Evolutionary conservation across 352 stramenopile species (phyloP), one percentile per base, ranked within the genome.

Genomic region (Peronosclerospora sorghi): DNA sequence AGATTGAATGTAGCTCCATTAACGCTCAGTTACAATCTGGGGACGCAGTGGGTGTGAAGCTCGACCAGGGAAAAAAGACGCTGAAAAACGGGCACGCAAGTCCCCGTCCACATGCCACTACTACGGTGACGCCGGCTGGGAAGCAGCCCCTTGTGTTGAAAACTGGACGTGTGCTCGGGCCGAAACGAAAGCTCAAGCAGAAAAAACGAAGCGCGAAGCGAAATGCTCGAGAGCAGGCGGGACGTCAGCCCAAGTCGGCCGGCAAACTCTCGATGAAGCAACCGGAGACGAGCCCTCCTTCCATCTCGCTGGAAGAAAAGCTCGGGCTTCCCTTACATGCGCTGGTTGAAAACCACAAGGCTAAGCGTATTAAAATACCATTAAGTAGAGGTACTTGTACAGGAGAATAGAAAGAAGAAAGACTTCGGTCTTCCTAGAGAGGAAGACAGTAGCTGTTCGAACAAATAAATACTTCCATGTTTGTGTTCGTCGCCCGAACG

Each of bases 321-420:
- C 56, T 88, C 26, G 57, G 59, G 20, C 61, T 88, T 35, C 62
- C 76, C 13, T 61, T 88, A 15, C 71, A 85, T 48, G 76, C 73
- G 27, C 61, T 88, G 10, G 60, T 88, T 18, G 38, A 41, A 8
- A 50, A 48, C 4, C 54, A 48, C 4, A 56, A 48, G 9, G 53
- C 27, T 35, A 69, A 72, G 48, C 52, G 43, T 34, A 74, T n/a
- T n/a, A 55, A 47, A 45, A 27, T 48, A 59, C 42, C 30, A 49
- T 32, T 26, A 64, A 54, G 34, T 49, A 41, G 35, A 57, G 45
- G 41, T 67, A 48, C 21, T 7, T 26, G 21, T 6, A 35, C 62
- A 53, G 47, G 30, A 51, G 21, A 43, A 54, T 26, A 41, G 42
- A 32, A 48, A 48, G 21, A 32, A 30, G 26, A 34, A 18, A 35